Conservation (phyloP, 192 early-diverging fungal genomes). For the Gonapodya prolifera region DNA sequence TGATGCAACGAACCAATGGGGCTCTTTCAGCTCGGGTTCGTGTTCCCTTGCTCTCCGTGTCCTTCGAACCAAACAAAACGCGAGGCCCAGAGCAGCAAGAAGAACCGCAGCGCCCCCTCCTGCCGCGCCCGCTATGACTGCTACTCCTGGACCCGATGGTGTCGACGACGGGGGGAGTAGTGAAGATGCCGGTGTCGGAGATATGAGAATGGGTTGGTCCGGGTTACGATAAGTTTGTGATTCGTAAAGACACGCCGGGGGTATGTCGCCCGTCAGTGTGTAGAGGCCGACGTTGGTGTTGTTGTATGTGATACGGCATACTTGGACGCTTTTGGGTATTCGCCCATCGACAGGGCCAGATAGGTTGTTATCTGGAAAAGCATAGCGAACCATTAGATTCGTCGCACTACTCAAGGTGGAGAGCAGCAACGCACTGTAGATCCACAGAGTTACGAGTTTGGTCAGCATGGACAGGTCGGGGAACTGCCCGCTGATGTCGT, state of each 20-base stretch:
- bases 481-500: background rate
- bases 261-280: background rate
- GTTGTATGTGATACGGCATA: background rate
- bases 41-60: background rate
- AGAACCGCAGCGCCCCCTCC: background rate
- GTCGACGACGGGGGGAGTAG: no score
- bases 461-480: background rate
- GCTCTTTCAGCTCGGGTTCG: background rate
- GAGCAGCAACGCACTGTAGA: no score
- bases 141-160: background rate
- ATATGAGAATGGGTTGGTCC: no score
- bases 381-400: background rate
- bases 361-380: background rate
- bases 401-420: background rate
- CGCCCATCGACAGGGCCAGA: background rate
- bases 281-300: background rate
- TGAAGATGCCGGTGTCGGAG: no score
- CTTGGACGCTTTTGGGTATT: background rate
- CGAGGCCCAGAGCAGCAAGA: background rate
- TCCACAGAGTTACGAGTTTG: background rate
- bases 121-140: no score
- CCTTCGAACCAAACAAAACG: background rate
- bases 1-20: background rate
- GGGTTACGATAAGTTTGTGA: no score
- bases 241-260: background rate